These are phyloP conservation scores for Exserohilum rostratum DNA, from an alignment of 2,329 filamentous ascomycete genomes.

Conservation along the genomic window DNA sequence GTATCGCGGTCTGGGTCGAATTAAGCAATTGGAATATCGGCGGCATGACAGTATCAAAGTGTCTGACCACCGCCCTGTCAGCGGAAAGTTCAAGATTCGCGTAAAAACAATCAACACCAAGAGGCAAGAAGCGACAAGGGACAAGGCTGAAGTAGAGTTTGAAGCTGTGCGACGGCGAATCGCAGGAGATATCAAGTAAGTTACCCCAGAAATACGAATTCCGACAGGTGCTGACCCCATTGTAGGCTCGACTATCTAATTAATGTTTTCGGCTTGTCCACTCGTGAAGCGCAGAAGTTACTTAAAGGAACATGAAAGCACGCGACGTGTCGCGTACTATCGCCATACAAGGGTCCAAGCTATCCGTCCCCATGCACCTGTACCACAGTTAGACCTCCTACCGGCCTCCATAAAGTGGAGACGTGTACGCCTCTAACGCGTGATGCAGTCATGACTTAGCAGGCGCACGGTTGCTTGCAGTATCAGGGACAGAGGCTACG, in stretches of 20 bases:
- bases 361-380: background rate
- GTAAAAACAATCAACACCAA: slow-evolving; percentile 80
- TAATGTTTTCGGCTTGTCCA: slow-evolving; percentile 64
- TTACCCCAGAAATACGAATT: slow-evolving; percentile 22
- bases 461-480: background rate
- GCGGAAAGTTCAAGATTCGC: slow-evolving; percentile 78
- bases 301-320: slow-evolving; percentile 32
- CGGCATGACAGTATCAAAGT: slow-evolving; percentile 82
- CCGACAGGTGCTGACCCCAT: slow-evolving; percentile 2
- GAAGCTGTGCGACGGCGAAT: slow-evolving; percentile 72
- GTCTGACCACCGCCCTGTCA: slow-evolving; percentile 93
- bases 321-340: background rate
- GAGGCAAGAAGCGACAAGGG: slow-evolving; percentile 70
- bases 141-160: slow-evolving; percentile 76
- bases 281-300: slow-evolving; percentile 59
- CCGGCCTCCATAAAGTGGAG: background rate
- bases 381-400: background rate
- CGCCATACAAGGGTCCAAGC: background rate
- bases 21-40: slow-evolving; percentile 86
- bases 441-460: slow-evolving; percentile 7
- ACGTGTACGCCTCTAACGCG: background rate
- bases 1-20: slow-evolving; percentile 79
- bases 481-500: slow-evolving; percentile 7
- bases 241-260: slow-evolving; percentile 68
- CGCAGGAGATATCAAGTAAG: slow-evolving; percentile 78